Percentiles rank a stretch among this genome's conserved stretches.
These are phyloP conservation scores for Thymus quinquecostatus DNA, from an alignment of 257 asterid species.

Conservation along the genomic window DNA sequence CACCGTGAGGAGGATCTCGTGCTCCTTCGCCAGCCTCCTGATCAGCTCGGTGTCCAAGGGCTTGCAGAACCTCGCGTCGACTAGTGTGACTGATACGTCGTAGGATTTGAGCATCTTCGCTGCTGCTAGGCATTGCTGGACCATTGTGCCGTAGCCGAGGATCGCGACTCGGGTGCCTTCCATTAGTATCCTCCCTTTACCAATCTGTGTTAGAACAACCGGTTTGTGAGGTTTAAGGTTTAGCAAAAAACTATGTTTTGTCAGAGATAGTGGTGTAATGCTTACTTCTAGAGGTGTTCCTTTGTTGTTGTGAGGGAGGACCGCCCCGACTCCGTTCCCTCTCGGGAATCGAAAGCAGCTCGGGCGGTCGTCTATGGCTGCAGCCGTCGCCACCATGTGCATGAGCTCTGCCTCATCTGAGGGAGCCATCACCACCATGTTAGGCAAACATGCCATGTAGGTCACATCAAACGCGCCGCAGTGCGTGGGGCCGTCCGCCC, in stretches of 20 bases:
- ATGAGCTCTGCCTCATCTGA: slow-evolving; percentile 25
- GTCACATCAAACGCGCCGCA: slow-evolving; percentile 24
- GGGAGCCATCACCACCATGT: slow-evolving; percentile 29
- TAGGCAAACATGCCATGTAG: slow-evolving; percentile 27
- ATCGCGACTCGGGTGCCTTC: slow-evolving; percentile 74
- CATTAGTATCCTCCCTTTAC: slow-evolving; percentile 64
- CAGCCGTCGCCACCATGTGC: slow-evolving; percentile 24
- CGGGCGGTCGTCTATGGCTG: slow-evolving; percentile 24
- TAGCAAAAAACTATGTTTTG: neutral
- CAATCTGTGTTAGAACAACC: slow-evolving; percentile 32
- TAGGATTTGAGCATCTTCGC: slow-evolving; percentile 53
- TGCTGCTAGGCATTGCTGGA: slow-evolving; percentile 71
- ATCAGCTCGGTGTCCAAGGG: slow-evolving; percentile 72
- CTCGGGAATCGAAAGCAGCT: slow-evolving; percentile 25
- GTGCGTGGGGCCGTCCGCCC: slow-evolving; percentile 25
- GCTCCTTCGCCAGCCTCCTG: slow-evolving; percentile 24
- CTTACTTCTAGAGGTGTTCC: slow-evolving; percentile 22
- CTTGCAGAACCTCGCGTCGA: slow-evolving; percentile 84
- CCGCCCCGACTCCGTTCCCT: slow-evolving; percentile 13
- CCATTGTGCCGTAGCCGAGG: slow-evolving; percentile 67
- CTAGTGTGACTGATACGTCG: slow-evolving; percentile 53
- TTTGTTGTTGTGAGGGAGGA: slow-evolving; percentile 12
- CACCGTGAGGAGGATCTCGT: slow-evolving; percentile 22
- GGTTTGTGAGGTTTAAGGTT: neutral
- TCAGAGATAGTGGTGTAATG: neutral